Conservation (phyloP, 352 stramenopile species). For the Hyaloperonospora brassicae region DNA sequence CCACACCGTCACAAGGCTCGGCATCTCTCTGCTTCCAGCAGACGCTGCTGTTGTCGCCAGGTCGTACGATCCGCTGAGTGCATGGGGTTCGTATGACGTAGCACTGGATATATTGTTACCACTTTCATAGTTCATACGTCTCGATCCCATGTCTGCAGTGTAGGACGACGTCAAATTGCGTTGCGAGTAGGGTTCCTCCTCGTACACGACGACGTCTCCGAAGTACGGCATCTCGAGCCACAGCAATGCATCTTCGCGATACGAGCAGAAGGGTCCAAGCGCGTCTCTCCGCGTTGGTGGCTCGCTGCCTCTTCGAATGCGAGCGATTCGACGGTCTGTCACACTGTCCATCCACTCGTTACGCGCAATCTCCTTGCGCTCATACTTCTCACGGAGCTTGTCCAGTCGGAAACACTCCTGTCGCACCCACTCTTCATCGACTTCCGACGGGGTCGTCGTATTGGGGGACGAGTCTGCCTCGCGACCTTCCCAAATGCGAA, state of each 20-base stretch:
- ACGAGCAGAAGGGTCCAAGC: slow-evolving; percentile 70
- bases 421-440: slow-evolving; percentile 61
- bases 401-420: slow-evolving; percentile 79
- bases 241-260: slow-evolving; percentile 72
- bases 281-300: slow-evolving; percentile 59
- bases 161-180: slow-evolving; percentile 52
- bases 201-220: slow-evolving; percentile 86
- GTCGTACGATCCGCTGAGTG: slow-evolving; percentile 45
- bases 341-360: slow-evolving; percentile 90
- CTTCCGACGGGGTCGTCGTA: slow-evolving; percentile 59
- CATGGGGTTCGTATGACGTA: slow-evolving; percentile 35
- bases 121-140: slow-evolving; percentile 33
- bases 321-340: slow-evolving; percentile 76
- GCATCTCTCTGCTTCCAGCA: slow-evolving; percentile 29
- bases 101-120: slow-evolving; percentile 12
- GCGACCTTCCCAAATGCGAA: slow-evolving; percentile 67
- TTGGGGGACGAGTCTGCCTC: slow-evolving; percentile 62
- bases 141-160: slow-evolving; percentile 34
- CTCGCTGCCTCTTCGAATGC: slow-evolving; percentile 73
- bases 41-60: slow-evolving; percentile 18
- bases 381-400: slow-evolving; percentile 85
- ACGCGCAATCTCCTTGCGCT: slow-evolving; percentile 75
- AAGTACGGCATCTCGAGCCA: slow-evolving; percentile 90
- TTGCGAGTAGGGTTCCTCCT: slow-evolving; percentile 87
- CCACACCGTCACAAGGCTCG: slow-evolving; percentile 69